Evolutionary conservation across 2,329 filamentous ascomycete genomes (phyloP), one percentile per base, ranked within the genome.

Genomic region (Aspergillus sojae): DNA sequence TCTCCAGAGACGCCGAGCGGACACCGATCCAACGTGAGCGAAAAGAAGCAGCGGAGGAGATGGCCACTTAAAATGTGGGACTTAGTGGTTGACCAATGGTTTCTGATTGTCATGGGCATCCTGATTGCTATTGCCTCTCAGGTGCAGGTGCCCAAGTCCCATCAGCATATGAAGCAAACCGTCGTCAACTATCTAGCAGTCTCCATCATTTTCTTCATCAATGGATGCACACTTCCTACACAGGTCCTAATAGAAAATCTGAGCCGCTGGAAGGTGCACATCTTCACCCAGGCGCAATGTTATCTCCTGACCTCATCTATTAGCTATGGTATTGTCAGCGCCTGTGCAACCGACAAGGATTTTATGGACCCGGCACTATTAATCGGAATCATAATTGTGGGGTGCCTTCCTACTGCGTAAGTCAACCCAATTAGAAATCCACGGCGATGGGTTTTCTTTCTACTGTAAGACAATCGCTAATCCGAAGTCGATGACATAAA

Each of bases 131-230:
- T 80, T 68, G 85, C 84, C 64, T 80, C 79, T 59, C 83, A 84
- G 70, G 78, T 81, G 82, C 76, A 85, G 76, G 77, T 88, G 77
- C 70, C 86, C 79, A 71, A 84, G 78, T 73, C 84, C 69, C 74
- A 83, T 7, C 81, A 83, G 66, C 67, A 71, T 3, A 68, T 71
- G 39, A 83, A 83, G 66, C 72, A 79, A 48, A 77, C 72, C 0
- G 67, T 80, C 1, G 73, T 89, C 61, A 81, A 89, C 26, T 91
- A 90, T 70, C 85, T 88, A 46, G 85, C 82, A 21, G 86, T 91
- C 23, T 84, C 82, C 30, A 76, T 89, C 70, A 89, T 90, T 70
- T 90, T 90, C 72, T 81, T 90, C 68, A 82, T 89, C 70, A 89
- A 88, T 65, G 88, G 88, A 12, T 82, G 89, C 68, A 88, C 88